These are phyloP conservation scores for Nepenthes alata DNA, from an alignment of 179 eudicot genomes.

Conservation along the genomic window DNA sequence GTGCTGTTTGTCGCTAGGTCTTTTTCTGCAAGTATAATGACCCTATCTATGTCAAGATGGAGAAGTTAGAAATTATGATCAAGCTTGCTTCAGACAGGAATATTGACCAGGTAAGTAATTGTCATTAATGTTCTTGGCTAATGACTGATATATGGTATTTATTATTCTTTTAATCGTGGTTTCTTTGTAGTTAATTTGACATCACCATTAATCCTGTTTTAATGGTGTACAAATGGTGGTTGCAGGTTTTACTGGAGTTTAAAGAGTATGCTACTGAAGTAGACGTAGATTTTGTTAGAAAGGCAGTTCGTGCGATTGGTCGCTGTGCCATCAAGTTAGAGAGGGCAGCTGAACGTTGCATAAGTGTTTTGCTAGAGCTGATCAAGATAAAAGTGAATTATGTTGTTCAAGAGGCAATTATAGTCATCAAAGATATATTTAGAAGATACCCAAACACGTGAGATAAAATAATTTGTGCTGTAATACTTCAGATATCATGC, in stretches of 20 bases:
- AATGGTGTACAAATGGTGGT: background rate
- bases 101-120: slow-evolving; percentile 61
- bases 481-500: background rate
- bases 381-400: slow-evolving; percentile 98
- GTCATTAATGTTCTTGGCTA: background rate
- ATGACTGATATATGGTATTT: slow-evolving; percentile 1
- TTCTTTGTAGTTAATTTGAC: background rate
- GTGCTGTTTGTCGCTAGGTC: slow-evolving; percentile 26
- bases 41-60: slow-evolving; percentile 98
- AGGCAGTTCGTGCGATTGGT: slow-evolving; percentile 98
- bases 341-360: slow-evolving; percentile 99
- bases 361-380: slow-evolving; percentile 91
- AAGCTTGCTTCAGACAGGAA: slow-evolving; percentile 98
- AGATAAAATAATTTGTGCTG: slow-evolving; percentile 12
- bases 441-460: slow-evolving; percentile 99
- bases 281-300: slow-evolving; percentile 96
- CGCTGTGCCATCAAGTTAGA: slow-evolving; percentile 98
- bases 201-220: background rate
- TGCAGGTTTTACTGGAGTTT: slow-evolving; percentile 89
- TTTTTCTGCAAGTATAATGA: slow-evolving; percentile 99
- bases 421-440: slow-evolving; percentile 93
- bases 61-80: slow-evolving; percentile 92
- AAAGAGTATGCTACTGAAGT: slow-evolving; percentile 99
- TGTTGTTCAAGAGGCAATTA: slow-evolving; percentile 98
- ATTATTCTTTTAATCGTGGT: background rate